These are phyloP conservation scores for Alternaria panax DNA, from an alignment of 2,329 filamentous ascomycete species.

Conservation along the genomic window DNA sequence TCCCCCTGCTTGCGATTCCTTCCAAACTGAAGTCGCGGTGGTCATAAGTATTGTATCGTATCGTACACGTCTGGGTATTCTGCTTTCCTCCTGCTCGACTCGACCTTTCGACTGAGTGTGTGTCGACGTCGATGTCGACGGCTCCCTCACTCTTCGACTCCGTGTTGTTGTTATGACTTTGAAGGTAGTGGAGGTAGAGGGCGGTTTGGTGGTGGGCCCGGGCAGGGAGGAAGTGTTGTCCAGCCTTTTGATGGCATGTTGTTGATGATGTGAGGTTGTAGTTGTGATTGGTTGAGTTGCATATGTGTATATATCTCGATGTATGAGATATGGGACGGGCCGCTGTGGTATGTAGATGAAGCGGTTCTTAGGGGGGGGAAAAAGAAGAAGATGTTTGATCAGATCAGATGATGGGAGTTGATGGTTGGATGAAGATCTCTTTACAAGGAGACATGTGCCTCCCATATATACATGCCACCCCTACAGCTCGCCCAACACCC, in stretches of 20 bases:
- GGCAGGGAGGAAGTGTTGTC: constrained; percentile 1
- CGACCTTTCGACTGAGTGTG: neutral
- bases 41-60: neutral
- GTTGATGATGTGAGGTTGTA: neutral
- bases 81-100: constrained; percentile 2
- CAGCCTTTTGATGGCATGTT: constrained; percentile 4
- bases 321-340: neutral
- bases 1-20: neutral
- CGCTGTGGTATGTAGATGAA: neutral
- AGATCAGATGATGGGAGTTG: neutral
- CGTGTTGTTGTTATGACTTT: neutral
- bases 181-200: neutral
- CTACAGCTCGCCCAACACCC: neutral
- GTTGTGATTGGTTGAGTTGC: neutral
- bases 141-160: neutral
- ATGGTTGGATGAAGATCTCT: constrained; percentile 1
- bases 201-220: constrained; percentile 4
- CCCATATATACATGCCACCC: constrained; percentile 1
- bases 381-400: neutral
- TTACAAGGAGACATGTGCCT: neutral
- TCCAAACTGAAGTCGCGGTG: neutral
- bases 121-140: neutral
- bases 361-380: too few relatives aligned
- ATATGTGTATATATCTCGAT: neutral
- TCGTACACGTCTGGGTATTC: constrained; percentile 4